Base-by-base conservation (phyloP, 805 yeast genomes). In the Saccharomyces kudriavzevii region DNA sequence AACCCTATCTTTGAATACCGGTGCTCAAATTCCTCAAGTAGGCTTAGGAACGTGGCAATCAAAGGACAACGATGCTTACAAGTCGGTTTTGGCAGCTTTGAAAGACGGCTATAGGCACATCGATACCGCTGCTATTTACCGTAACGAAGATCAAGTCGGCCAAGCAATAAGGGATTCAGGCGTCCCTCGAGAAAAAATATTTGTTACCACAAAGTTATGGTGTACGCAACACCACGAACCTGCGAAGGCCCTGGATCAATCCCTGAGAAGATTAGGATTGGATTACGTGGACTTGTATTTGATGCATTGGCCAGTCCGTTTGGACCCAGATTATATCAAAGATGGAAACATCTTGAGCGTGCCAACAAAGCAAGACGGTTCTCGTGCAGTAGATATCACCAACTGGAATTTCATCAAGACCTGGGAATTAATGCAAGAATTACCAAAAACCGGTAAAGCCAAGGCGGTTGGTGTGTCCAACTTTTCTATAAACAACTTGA, bases 241-340 rank as follows among this genome's bases (percentile, higher is more conserved):
- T n/a, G 77, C 63, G 35, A 71, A 65, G 24, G 84, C 84, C 4
- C 69, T 86, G 46, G 76, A 79, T 8, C 72, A 68, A 48, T 82
- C 89, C 3, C 73, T 87, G 62, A 60, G 74, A 58, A 79, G 82
- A 60, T 73, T 87, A 57, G 82, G 81, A 0, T 64, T 85, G 60
- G 90, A 84, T 50, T 87, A 87, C 63, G 83, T 87, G 50, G 95
- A 87, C 65, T 72, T 87, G 54, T 81, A 82, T 65, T 75, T 87
- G 64, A 76, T 87, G 63, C 95, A 87, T 70, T 87, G 92, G 92
- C 95, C 95, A 5, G 77, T 78, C 47, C 74, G 83, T 13, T 67
- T 77, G 53, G 77, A 66, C 59, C 67, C 74, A 40, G 74, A 70
- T 61, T 73, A 70, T 27, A 70, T 61, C 46, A 64, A 64, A 51